Evolutionary conservation across 768 basidiomycete species (phyloP), one percentile per base, ranked within the genome.

Genomic region (Postia placenta): DNA sequence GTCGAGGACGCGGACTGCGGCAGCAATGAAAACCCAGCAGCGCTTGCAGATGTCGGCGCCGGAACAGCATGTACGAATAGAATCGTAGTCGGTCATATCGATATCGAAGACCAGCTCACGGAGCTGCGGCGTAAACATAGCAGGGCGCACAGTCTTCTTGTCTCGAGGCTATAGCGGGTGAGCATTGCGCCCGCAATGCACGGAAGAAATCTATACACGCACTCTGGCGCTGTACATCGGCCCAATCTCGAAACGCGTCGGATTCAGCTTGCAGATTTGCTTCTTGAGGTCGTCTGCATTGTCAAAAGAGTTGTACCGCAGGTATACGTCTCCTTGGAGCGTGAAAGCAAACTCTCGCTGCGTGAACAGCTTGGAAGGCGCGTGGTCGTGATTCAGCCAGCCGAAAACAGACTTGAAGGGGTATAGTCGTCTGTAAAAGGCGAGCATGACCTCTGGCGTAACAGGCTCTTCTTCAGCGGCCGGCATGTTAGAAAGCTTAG

Each of bases 31-130:
- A 2, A 74, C 79, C 96, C 96, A 99, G 67, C 96, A 99, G 35
- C 83, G 78, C 53, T 75, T 78, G 70, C 96, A 99, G 66, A 99
- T 95, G 48, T 79, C 83, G 39, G 92, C 90, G 42, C 80, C 88
- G 11, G 84, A 83, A 69, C 96, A 98, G 67, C 96, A 99, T 0
- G 93, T 97, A 42, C 96, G 84, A 60, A 98, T 80, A 39, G 83
- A 74, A 64, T 99, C 95, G 69, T 98, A 99, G 69, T 99, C 96
- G 14, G 96, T 95, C 96, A 99, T 97, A 68, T 99, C 96, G 64
- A 99, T 97, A 80, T 99, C 96, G 64, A 99, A 96, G 0, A 98
- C 95, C 37, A 99, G 84, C 64, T 98, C 96, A 50, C 96, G 85
- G 54, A 81, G 78, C 27, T 79, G 64, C 0, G 96, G 92, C 38